Base-by-base conservation (phyloP, 163 green algal species). In the Scenedesmus sp. region DNA sequence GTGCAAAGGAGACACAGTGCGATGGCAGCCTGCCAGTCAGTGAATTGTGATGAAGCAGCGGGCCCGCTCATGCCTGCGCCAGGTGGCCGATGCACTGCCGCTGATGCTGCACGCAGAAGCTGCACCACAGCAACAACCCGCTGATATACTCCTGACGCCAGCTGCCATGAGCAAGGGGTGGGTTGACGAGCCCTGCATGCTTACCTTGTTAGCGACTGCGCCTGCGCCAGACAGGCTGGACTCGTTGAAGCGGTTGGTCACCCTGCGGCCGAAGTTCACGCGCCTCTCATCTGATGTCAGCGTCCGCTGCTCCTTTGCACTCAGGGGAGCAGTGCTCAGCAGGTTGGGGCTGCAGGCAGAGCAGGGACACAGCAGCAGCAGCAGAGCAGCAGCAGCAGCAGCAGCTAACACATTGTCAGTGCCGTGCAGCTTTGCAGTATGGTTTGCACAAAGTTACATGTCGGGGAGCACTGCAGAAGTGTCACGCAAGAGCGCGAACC, bases 241-340 rank as follows among this genome's bases (percentile, higher is more conserved):
- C 84, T 89, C 61, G 26, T 89, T 89, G 84, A 81, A 81, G 53
- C 68, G 84, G 53, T 81, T 43, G 22, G 84, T 81, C 20, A 79
- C 42, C 40, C 33, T 80, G 35, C 84, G 84, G 42, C 22, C 61
- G 61, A 59, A 81, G 35, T 40, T 42, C 7, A 3, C 10, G 20
- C 84, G 84, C 20, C 40, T 61, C 40, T 81, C 56, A 80, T 88
- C 83, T n/a, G n/a, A 35, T 59, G 83, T 88, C n/a, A 88, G 59
- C 40, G n/a, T 40, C 56, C n/a, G 44, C 46, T 46, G 46, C 49
- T 86, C 35, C 26, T n/a, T 16, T 12, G 79, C 40, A 61, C 10
- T 40, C 65, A 76, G 65, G 30, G 81, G 81, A 49, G 18, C 51
- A 59, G 26, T 73, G 37, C 7, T 53, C 22, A 88, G 56, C 35